Percentiles rank a stretch among this genome's conserved stretches.
Evolutionary conservation across 345 rosid genomes (phyloP).

Genomic region (Murraya paniculata): DNA sequence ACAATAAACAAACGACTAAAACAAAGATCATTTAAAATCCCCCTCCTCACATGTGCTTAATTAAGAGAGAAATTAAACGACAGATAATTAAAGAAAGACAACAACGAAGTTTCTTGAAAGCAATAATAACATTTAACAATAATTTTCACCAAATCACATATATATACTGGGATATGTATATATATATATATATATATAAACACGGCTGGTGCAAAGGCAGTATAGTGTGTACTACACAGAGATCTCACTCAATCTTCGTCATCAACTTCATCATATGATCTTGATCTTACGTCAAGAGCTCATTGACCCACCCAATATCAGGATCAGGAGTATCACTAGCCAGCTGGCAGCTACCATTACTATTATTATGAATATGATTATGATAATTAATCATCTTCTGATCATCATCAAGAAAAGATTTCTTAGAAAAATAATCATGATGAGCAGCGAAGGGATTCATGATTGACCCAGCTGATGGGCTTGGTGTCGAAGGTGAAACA

Average conservation of each 20-base stretch:
- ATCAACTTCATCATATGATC: background rate
- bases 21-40: background rate
- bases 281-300: slow-evolving; percentile 59
- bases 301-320: slow-evolving; percentile 94
- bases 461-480: slow-evolving; percentile 16
- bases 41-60: background rate
- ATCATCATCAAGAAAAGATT: background rate
- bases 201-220: slow-evolving; percentile 18
- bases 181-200: slow-evolving; percentile 6
- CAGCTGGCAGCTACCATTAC: no score
- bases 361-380: no score
- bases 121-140: slow-evolving; percentile 1
- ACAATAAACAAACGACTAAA: background rate
- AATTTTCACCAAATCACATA: slow-evolving; percentile 24
- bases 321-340: slow-evolving; percentile 40
- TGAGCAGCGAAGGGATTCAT: slow-evolving; percentile 13
- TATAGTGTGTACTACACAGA: slow-evolving; percentile 12
- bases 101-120: background rate
- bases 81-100: background rate
- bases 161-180: background rate
- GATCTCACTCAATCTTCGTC: slow-evolving; percentile 9
- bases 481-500: slow-evolving; percentile 60
- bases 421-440: slow-evolving; percentile 10
- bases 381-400: no score
- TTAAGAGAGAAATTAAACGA: background rate